Percentiles rank a stretch among this genome's conserved stretches.
These are phyloP conservation scores for Lyophyllum shimeji DNA, from an alignment of 768 basidiomycete species.

Conservation along the genomic window DNA sequence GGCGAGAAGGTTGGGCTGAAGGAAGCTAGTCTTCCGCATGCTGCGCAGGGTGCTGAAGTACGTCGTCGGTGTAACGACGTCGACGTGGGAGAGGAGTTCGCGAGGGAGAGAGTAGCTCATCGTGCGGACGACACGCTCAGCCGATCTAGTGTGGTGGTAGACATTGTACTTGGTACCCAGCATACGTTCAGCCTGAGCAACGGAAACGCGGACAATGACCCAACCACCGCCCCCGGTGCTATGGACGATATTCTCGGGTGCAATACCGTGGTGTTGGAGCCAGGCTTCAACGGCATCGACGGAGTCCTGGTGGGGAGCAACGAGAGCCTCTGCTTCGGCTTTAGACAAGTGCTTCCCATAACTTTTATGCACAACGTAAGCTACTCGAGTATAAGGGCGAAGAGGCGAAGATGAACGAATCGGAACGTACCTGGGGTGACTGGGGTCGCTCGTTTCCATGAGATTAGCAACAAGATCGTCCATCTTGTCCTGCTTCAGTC, in stretches of 20 bases:
- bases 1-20: constrained; percentile 43
- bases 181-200: constrained; percentile 63
- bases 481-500: constrained; percentile 53
- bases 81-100: constrained; percentile 51
- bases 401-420: neutral
- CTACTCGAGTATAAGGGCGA: neutral
- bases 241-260: constrained; percentile 29
- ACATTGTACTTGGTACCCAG: constrained; percentile 58
- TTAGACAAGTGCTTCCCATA: constrained; percentile 63
- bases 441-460: constrained; percentile 59
- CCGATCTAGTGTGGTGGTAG: constrained; percentile 48
- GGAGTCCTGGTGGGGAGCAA: constrained; percentile 53
- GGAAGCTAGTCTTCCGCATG: constrained; percentile 54
- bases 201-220: constrained; percentile 53
- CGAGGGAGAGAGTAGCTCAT: constrained; percentile 58
- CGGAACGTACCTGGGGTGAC: constrained; percentile 37
- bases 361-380: constrained; percentile 22
- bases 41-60: constrained; percentile 57
- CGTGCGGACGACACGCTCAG: constrained; percentile 54
- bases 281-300: constrained; percentile 51
- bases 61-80: constrained; percentile 62
- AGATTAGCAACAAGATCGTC: constrained; percentile 50
- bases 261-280: constrained; percentile 52
- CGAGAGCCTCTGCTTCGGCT: constrained; percentile 53
- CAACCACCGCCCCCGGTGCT: constrained; percentile 53